A percentile compares a stretch with the other conserved stretches of the same genome.
These are phyloP conservation scores for Tillandsia leiboldiana DNA, from an alignment of 176 grass and related monocot genomes.

Conservation along the genomic window DNA sequence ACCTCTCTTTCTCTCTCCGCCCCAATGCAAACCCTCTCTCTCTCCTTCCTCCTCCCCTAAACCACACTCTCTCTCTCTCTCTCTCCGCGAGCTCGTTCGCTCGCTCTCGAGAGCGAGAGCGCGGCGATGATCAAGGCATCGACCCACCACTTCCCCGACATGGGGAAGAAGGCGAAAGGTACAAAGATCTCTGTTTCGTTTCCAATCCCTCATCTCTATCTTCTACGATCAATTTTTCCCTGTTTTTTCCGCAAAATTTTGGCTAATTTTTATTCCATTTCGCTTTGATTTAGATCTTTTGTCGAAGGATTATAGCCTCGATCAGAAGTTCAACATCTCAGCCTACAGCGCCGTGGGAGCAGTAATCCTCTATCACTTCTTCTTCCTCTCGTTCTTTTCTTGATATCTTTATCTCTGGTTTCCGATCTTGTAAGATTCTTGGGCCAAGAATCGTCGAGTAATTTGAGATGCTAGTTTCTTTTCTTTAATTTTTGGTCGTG, in stretches of 20 bases:
- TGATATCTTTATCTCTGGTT: slow-evolving; percentile 6
- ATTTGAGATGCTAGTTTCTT: neutral
- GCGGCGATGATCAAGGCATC: too few species aligned
- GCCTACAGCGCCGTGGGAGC: slow-evolving; percentile 49
- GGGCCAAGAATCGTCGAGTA: neutral
- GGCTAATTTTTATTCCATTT: slow-evolving; percentile 1
- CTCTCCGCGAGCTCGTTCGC: too few species aligned
- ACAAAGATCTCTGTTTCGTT: too few species aligned
- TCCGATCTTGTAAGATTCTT: neutral
- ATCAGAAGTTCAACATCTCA: slow-evolving; percentile 51
- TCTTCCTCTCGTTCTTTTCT: neutral
- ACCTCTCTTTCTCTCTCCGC: too few species aligned
- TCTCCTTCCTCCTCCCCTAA: too few species aligned
- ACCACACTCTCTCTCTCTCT: too few species aligned
- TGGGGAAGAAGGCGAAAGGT: too few species aligned
- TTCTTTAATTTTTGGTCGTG: neutral
- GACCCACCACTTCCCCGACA: too few species aligned
- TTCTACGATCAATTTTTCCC: neutral
- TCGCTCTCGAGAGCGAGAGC: too few species aligned
- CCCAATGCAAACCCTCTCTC: too few species aligned
- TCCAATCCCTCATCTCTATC: too few species aligned
- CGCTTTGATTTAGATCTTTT: slow-evolving; percentile 43
- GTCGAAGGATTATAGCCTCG: slow-evolving; percentile 51
- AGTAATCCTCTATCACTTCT: slow-evolving; percentile 19
- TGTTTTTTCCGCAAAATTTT: neutral